Evolutionary conservation across 164 flowering plant genomes (phyloP).

Genomic region (Macadamia tetraphylla): DNA sequence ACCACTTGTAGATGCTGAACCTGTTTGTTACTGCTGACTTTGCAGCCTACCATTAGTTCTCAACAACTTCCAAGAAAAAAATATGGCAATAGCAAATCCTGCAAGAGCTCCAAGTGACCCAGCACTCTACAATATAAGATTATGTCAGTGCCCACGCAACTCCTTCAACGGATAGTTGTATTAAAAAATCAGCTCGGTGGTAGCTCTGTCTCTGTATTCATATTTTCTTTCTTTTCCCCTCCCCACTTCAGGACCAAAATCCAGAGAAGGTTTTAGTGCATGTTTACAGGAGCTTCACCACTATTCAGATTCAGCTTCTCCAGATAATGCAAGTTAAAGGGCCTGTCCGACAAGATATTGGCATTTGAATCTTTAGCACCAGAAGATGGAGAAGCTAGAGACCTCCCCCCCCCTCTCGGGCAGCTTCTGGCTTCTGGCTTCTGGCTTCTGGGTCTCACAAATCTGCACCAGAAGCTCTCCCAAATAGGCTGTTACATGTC

Average conservation of each 20-base stretch:
- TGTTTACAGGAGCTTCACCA: too few species aligned
- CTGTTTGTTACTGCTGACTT: slow-evolving; percentile 17
- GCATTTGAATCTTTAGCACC: too few species aligned
- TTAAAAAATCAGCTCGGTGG: background rate
- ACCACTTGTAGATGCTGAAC: slow-evolving; percentile 20
- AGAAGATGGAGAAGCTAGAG: too few species aligned
- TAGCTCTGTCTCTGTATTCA: too few species aligned
- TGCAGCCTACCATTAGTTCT: slow-evolving; percentile 17
- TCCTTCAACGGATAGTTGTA: too few species aligned
- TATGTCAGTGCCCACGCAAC: background rate
- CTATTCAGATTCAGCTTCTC: too few species aligned
- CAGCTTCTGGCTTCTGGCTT: too few species aligned
- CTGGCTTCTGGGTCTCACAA: too few species aligned
- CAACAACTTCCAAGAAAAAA: slow-evolving; percentile 33
- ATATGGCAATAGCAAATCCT: slow-evolving; percentile 33
- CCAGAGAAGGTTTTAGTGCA: background rate
- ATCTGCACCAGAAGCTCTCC: too few species aligned
- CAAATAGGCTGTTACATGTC: background rate
- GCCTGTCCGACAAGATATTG: too few species aligned
- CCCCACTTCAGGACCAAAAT: background rate
- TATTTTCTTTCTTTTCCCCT: background rate
- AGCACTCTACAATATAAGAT: slow-evolving; percentile 18
- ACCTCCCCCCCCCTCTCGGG: too few species aligned
- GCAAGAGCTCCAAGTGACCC: slow-evolving; percentile 35
- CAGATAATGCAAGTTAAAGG: too few species aligned